Base-by-base conservation (phyloP, 2,329 filamentous ascomycete species). In the Scleromitrula shiraiana region DNA sequence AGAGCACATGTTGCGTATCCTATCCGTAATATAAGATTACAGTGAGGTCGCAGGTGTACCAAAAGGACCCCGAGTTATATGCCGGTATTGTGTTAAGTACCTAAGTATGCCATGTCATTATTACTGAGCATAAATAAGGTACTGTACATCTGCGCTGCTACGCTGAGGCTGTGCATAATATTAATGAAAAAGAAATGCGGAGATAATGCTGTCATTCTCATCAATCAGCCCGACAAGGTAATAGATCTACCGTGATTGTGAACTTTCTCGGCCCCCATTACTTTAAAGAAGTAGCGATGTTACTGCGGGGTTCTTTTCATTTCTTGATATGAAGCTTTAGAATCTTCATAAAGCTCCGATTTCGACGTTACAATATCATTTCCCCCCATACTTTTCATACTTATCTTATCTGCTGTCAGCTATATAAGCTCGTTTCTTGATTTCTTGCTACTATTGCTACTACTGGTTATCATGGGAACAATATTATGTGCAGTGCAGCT, bases 121-220 rank as follows among this genome's bases (percentile, higher is more conserved):
- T 7, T 35, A 35, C 29, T 15, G 24, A 26, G 37, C 17, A 20
- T n/a, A n/a, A n/a, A 22, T 15, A 22, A 7, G 10, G 19, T 6
- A 20, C 17, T 20, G 20, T 38, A 20, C 38, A 36, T 47, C 15
- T n/a, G 29, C 29, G 33, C 38, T 46, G 19, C 35, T 19, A 42
- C 38, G 14, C 29, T 47, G 37, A 42, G 45, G 45, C 45, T 47
- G 23, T 42, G 45, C 45, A 41, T 29, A 41, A 35, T 26, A 47
- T 12, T n/a, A n/a, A n/a, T n/a, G n/a, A n/a, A n/a, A 9, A 30
- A 17, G 19, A 36, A 24, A 41, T 36, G 45, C 37, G 29, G 45
- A 27, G 45, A 36, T 47, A 20, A 20, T 36, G 24, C 27, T 24
- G 32, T 40, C 43, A 46, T n/a, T 26, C 20, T 9, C 26, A 22